phyloP scores from a whole-genome alignment of 768 basidiomycete species.

The Suillus brevipes region DNA sequence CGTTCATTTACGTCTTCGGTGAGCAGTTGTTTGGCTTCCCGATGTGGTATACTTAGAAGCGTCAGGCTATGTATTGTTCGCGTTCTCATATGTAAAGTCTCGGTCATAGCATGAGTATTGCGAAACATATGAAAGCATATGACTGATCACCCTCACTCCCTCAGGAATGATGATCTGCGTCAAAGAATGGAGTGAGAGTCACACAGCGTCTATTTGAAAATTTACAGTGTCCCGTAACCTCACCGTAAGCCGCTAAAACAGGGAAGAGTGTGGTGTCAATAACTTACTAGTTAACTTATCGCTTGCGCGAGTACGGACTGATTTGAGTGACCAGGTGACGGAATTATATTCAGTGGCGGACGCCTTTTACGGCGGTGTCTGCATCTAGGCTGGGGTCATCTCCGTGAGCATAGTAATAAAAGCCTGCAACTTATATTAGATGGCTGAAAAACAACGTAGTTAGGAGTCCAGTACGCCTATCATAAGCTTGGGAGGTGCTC shows the following conservation, averaged over 20 bases:
- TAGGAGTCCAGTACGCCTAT: slow-evolving; percentile 5
- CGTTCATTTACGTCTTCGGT: slow-evolving; percentile 8
- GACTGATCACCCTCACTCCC: not conserved
- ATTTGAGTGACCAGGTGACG: not conserved
- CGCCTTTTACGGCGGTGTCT: slow-evolving; percentile 4
- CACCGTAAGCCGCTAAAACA: not conserved
- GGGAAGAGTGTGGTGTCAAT: not conserved
- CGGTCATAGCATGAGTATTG: not conserved
- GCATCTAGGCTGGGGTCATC: slow-evolving; percentile 4
- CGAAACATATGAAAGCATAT: not conserved
- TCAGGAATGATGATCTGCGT: not conserved
- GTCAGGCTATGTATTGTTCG: not conserved
- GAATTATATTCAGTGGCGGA: not conserved
- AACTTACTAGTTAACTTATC: not conserved
- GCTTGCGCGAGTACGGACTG: not conserved
- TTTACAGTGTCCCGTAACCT: not conserved
- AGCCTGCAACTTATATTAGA: not conserved
- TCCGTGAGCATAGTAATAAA: not conserved
- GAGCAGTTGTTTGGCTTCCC: slow-evolving; percentile 2
- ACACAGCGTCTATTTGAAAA: not conserved
- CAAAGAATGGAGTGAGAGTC: not conserved
- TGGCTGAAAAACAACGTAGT: not conserved
- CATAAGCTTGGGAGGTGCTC: not conserved
- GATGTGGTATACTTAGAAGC: not conserved
- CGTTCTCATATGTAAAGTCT: not conserved